A percentile compares a stretch with the other conserved stretches of the same genome.
Conservation (phyloP, 2,329 filamentous ascomycete species). For the Sporothrix mexicana region DNA sequence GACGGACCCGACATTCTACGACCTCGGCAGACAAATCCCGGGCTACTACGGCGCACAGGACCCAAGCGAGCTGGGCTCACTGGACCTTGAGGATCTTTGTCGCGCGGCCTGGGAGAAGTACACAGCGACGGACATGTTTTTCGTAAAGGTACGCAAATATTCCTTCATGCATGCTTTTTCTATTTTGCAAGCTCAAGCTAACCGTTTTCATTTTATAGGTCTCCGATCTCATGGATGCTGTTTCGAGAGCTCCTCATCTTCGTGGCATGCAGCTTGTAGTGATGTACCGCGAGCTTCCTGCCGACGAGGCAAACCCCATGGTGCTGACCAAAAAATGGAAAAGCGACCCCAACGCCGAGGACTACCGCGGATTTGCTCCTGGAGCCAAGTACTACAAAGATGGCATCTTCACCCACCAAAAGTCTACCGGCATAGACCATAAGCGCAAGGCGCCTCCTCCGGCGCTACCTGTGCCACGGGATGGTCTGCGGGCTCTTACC, state of each 20-base stretch:
- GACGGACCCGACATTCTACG: conserved; percentile 55
- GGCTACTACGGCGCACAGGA: conserved; percentile 57
- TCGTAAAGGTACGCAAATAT: conserved; percentile 61
- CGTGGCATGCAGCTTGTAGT: conserved; percentile 61
- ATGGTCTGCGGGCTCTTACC: conserved; percentile 58
- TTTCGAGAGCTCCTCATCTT: conserved; percentile 65
- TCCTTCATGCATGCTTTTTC: conserved; percentile 34
- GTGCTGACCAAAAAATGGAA: conserved; percentile 63
- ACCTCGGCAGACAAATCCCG: conserved; percentile 59
- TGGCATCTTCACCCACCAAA: conserved; percentile 60
- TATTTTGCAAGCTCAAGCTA: neutral
- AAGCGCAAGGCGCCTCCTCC: conserved; percentile 62
- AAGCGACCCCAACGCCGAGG: conserved; percentile 60
- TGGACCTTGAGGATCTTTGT: conserved; percentile 54
- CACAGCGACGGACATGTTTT: conserved; percentile 66
- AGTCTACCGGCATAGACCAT: conserved; percentile 53
- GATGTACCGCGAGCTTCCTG: conserved; percentile 64
- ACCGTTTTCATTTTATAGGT: conserved; percentile 49
- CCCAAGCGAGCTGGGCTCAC: conserved; percentile 52
- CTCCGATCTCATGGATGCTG: conserved; percentile 65
- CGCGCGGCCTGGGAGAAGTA: conserved; percentile 60
- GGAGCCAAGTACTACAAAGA: conserved; percentile 64
- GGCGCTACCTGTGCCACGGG: conserved; percentile 61
- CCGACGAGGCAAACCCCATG: conserved; percentile 54
- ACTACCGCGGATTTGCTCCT: conserved; percentile 61